Conservation (phyloP, 108 stramenopile species). For the Fistulifera pelliculosa region DNA sequence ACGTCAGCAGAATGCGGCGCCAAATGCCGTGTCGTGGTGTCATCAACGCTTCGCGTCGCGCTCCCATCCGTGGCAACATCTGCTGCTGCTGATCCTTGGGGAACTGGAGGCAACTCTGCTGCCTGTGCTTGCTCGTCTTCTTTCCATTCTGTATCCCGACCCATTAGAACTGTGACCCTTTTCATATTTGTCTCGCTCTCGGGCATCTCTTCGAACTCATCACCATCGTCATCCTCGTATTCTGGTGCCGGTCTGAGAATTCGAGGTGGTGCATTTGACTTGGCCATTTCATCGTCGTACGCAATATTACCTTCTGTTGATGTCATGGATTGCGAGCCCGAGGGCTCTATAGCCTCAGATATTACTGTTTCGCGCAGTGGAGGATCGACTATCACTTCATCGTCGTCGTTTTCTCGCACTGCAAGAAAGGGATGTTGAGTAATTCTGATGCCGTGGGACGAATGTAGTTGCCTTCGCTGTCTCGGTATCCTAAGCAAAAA, state of each 20-base stretch:
- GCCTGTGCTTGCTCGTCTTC: conserved; percentile 75
- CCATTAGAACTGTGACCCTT: conserved; percentile 78
- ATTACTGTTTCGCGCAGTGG: conserved; percentile 62
- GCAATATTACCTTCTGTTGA: not conserved
- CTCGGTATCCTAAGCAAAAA: conserved; percentile 69
- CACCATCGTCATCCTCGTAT: conserved; percentile 27
- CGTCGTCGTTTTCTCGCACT: conserved; percentile 65
- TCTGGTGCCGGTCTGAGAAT: not conserved
- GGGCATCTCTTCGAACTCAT: conserved; percentile 79
- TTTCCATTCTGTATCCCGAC: conserved; percentile 65
- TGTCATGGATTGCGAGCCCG: not conserved
- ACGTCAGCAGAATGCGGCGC: not conserved
- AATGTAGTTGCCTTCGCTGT: conserved; percentile 45
- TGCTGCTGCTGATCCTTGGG: conserved; percentile 64
- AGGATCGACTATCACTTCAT: conserved; percentile 75
- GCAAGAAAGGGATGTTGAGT: conserved; percentile 61
- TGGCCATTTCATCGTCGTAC: conserved; percentile 2
- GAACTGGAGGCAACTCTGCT: conserved; percentile 70
- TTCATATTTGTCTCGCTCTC: conserved; percentile 75
- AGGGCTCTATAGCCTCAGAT: conserved; percentile 18
- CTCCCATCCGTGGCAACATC: conserved; percentile 2
- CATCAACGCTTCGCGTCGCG: conserved; percentile 2
- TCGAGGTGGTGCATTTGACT: conserved; percentile 1
- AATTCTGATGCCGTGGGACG: conserved; percentile 71
- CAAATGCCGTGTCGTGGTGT: not conserved